Conservation (phyloP, 2,329 filamentous ascomycete species). For the Colletotrichum trifolii region DNA sequence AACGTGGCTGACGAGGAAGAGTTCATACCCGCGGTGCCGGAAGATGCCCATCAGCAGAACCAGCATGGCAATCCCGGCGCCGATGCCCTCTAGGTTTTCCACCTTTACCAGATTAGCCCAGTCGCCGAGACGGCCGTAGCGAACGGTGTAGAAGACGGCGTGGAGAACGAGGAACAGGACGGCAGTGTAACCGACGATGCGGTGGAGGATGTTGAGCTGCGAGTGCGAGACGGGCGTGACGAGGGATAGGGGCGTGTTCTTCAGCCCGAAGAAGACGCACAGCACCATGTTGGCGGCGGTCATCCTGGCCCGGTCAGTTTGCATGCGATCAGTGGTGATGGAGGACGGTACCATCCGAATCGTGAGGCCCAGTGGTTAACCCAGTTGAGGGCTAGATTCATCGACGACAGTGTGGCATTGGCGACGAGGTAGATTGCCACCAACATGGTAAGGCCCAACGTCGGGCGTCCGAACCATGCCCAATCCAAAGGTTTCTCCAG, state of each 20-base stretch:
- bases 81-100: conserved; percentile 49
- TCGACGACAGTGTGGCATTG: conserved; percentile 6
- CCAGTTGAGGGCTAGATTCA: neutral
- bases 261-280: conserved; percentile 56
- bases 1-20: conserved; percentile 59
- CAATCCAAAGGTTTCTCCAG: conserved; percentile 5
- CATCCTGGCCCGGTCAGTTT: conserved; percentile 52
- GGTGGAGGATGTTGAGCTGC: conserved; percentile 59
- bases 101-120: conserved; percentile 41
- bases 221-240: conserved; percentile 55
- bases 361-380: conserved; percentile 38
- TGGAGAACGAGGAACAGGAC: conserved; percentile 51
- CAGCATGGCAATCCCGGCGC: conserved; percentile 50
- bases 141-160: conserved; percentile 45
- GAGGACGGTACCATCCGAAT: conserved; percentile 39
- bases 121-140: conserved; percentile 42
- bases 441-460: neutral
- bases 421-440: neutral
- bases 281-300: conserved; percentile 53
- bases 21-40: conserved; percentile 55
- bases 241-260: conserved; percentile 57
- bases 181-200: conserved; percentile 56
- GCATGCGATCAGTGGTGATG: neutral
- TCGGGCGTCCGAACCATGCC: conserved; percentile 15
- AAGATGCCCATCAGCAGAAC: conserved; percentile 48